Base-by-base conservation (phyloP, 345 rosid species). In the Isatis tinctoria region DNA sequence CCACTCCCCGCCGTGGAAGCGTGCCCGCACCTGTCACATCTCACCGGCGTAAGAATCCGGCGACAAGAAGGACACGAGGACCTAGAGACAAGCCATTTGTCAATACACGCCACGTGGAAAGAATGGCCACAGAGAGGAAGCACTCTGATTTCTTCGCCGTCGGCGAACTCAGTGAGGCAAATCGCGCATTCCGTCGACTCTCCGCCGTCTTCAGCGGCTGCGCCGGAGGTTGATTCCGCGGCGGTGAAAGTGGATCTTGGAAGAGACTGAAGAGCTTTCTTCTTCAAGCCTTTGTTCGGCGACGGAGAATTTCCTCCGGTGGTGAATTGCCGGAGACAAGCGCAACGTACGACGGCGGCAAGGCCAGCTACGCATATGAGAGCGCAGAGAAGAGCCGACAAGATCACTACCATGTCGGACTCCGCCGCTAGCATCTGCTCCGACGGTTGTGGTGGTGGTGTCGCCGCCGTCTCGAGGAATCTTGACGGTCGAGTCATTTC, bases 41-140 rank as follows among this genome's bases (percentile, higher is more conserved):
- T 77, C 63, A 66, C 41, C 77, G 73, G 72, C 47, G 70, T 85
- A 43, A 84, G 78, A 27, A 84, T 73, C 76, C 82, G 90, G 5
- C 90, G 92, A 80, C 95, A 89, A 3, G 90, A 88, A 10, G 94
- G 94, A 40, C 94, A 87, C 0, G 90, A 84, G 0, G 91, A 85
- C 69, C 84, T 83, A 3, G 88, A 78, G 4, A 80, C 76, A 0
- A 89, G 81, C 94, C 94, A 89, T 59, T 75, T 83, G 82, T 89
- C 91, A 6, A 89, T 80, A 73, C 94, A 89, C 20, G 36, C 72
- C 54, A 87, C 81, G 64, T 88, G 91, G 70, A 88, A 88, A 0
- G 73, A 83, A 28, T 88, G 94, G 0, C 88, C 83, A 56, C 94
- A 88, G 30, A 73, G 85, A 2, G 89, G 91, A 76, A 89, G 61